Percentiles rank a stretch among this genome's conserved stretches.
Evolutionary conservation across 1,284 basidiomycete genomes (phyloP).

Genomic region (Microbotryum silenes-acaulis): DNA sequence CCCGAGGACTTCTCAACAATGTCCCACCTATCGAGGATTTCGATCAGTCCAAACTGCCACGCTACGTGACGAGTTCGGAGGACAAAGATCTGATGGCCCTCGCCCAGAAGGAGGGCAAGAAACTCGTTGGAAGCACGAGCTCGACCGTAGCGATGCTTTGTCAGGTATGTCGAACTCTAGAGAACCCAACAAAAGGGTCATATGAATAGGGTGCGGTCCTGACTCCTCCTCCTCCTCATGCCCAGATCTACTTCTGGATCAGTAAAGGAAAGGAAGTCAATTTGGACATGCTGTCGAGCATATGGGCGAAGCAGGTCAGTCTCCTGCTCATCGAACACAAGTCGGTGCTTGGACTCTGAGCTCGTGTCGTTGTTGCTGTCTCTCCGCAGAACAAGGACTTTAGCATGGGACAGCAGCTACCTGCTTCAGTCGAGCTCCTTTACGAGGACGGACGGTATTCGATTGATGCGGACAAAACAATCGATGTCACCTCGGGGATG

Average conservation of each 20-base stretch:
- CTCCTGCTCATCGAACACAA: neutral
- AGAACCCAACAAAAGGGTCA: neutral
- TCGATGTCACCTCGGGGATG: constrained; percentile 48
- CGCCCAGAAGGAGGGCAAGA: constrained; percentile 53
- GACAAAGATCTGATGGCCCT: constrained; percentile 65
- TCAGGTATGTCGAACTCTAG: constrained; percentile 12
- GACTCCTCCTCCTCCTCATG: neutral
- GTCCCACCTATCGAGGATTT: constrained; percentile 80
- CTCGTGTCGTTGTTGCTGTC: neutral
- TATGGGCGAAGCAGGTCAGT: neutral
- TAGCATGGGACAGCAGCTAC: constrained; percentile 72
- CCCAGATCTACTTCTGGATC: constrained; percentile 64
- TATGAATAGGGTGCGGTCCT: neutral
- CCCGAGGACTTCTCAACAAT: constrained; percentile 48
- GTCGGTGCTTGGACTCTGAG: neutral
- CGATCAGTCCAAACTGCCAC: constrained; percentile 70
- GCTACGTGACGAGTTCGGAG: constrained; percentile 71
- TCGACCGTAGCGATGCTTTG: constrained; percentile 27
- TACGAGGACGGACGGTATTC: constrained; percentile 57
- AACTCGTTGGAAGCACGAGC: constrained; percentile 72
- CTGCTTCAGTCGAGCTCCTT: constrained; percentile 62
- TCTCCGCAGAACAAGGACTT: constrained; percentile 53
- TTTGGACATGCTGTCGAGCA: constrained; percentile 34
- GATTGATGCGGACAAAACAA: constrained; percentile 62
- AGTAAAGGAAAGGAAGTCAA: constrained; percentile 40